Base-by-base conservation (phyloP, 768 basidiomycete species). In the Lyophyllum decastes region DNA sequence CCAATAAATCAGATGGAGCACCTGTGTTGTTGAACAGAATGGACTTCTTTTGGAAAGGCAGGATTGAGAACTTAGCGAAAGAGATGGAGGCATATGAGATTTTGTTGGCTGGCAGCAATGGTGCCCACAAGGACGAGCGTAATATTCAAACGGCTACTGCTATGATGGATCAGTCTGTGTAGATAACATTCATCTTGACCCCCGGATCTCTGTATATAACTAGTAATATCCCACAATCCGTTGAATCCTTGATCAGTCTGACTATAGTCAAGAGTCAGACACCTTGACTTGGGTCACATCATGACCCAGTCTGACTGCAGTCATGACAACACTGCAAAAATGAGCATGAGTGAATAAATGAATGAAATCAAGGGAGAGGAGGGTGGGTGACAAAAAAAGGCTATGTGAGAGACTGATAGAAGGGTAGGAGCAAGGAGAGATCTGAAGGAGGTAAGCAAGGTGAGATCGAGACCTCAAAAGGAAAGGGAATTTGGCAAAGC, bases 1-100 rank as follows among this genome's bases (percentile, higher is more conserved):
- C 49, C n/a, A n/a, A n/a, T n/a, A n/a, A 50, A 24, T 4, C 6
- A 10, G 34, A 27, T 17, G 4, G 19, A 33, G 2, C 16, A 2
- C 30, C 30, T n/a, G 19, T 17, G 7, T 30, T 33, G 2, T 54
- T 45, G 27, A 55, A 58, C 26, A 52, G 55, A 34, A 60, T 63
- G 59, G 55, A 57, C 47, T 49, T 21, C 12, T 63, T 60, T 52
- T 64, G 60, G 63, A 57, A 33, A 49, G 60, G 60, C 26, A 60
- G 63, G 27, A 50, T 64, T 52, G 38, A 53, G 57, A 64, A 64
- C 46, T 46, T 64, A 45, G 60, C 59, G 41, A 58, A 59, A 19
- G 63, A 64, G 38, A 45, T 61, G 57, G 57, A 61, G 57, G 63
- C 60, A 41, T 59, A 61, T 30, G 60, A 64, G 45, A 53, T 64